Percentiles rank a stretch among this genome's conserved stretches.
Conservation (phyloP, 805 yeast species). For the Candida sphagnicola region DNA sequence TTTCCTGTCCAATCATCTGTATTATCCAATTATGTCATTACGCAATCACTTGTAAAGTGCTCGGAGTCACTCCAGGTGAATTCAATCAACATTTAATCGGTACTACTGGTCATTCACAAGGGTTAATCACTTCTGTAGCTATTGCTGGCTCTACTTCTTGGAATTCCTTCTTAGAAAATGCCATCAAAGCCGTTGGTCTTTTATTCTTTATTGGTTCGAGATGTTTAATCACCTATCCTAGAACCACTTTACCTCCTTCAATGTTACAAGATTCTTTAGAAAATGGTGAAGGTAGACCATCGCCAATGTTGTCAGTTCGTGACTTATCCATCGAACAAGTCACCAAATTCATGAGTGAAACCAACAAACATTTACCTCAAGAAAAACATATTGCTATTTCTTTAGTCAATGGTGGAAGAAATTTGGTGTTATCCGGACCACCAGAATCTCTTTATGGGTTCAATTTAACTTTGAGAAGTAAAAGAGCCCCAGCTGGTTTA, state of each 20-base stretch:
- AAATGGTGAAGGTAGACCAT: constrained; percentile 93
- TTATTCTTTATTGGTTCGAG: constrained; percentile 93
- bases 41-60: constrained; percentile 77
- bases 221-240: constrained; percentile 85
- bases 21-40: constrained; percentile 93
- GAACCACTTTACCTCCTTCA: constrained; percentile 90
- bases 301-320: constrained; percentile 95
- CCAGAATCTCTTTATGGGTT: constrained; percentile 97
- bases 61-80: constrained; percentile 89
- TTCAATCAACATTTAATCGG: constrained; percentile 65
- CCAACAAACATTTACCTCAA: constrained; percentile 89
- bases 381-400: constrained; percentile 91
- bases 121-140: constrained; percentile 89
- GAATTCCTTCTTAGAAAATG: constrained; percentile 71
- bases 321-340: constrained; percentile 81
- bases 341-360: constrained; percentile 70
- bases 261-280: constrained; percentile 88
- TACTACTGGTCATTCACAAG: constrained; percentile 88
- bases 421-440: constrained; percentile 94
- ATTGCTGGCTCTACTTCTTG: constrained; percentile 78
- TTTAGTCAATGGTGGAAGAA: constrained; percentile 91
- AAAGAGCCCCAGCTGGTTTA: constrained; percentile 89
- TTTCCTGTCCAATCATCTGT: constrained; percentile 96
- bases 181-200: constrained; percentile 76
- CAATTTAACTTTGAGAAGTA: constrained; percentile 85